A percentile compares a stretch with the other conserved stretches of the same genome.
Evolutionary conservation across 441 rosid genomes (phyloP).

Genomic region (Codiaeum variegatum): DNA sequence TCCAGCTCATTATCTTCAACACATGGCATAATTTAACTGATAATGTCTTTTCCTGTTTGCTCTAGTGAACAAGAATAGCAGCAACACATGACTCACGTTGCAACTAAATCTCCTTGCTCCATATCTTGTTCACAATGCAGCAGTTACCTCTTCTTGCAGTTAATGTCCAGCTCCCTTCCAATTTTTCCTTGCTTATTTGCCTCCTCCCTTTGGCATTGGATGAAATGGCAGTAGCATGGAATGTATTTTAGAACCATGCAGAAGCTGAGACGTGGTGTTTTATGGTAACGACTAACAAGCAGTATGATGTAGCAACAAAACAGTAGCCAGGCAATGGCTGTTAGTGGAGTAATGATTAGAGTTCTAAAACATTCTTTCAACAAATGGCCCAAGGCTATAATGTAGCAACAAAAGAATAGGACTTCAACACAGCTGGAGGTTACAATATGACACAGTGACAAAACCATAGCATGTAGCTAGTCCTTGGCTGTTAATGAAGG

Average conservation of each 20-base stretch:
- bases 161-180: neutral
- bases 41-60: neutral
- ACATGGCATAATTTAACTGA: neutral
- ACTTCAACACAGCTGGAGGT: too few relatives aligned
- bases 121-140: neutral
- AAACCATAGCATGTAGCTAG: too few relatives aligned
- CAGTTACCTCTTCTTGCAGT: neutral
- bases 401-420: too few relatives aligned
- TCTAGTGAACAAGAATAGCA: neutral
- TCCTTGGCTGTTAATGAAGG: too few relatives aligned
- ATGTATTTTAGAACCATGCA: neutral
- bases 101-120: neutral
- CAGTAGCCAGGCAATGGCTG: slow-evolving; percentile 3
- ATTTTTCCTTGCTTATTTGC: neutral
- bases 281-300: neutral
- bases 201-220: neutral
- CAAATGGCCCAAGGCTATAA: neutral
- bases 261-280: neutral
- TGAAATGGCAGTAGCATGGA: neutral
- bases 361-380: neutral
- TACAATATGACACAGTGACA: too few relatives aligned
- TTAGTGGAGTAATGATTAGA: neutral
- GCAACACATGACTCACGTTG: neutral
- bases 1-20: neutral
- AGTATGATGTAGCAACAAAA: too few relatives aligned